Base-by-base conservation (phyloP, 2,329 filamentous ascomycete genomes). In the Metarhizium sp. region DNA sequence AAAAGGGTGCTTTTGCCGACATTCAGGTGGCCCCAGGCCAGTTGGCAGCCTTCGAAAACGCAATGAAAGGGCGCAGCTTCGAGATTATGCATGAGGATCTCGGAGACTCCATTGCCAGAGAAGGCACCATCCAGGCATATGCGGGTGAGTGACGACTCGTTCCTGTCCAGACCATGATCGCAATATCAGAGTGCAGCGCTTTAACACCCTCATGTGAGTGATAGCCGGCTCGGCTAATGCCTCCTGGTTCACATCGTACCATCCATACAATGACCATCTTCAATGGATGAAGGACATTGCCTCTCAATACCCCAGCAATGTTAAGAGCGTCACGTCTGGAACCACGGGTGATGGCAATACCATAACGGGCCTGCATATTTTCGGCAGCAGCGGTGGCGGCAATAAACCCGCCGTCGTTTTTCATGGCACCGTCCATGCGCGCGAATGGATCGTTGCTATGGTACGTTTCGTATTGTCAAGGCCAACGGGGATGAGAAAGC, bases 321-420 rank as follows among this genome's bases (percentile, higher is more conserved):
- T 79, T 0, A 72, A 77, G 56, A 66, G 80, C n/a, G 71, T 82
- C 40, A 72, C 68, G 6, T 69, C 74, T 2, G 80, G 80, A 3
- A 71, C 64, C 30, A 79, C 78, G 0, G 66, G 70, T 38, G 65
- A 78, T 52, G 76, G 76, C 2, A 71, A 75, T 43, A 59, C 68
- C 55, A 90, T 92, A 54, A 78, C 80, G 11, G 88, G 85, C 0
- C 69, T 84, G 46, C 80, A 82, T 58, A 70, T 84, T 53, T 83
- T 73, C 67, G 80, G 80, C 2, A 69, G 63, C 52, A 63, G 63
- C 1, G 72, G 73, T 1, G 71, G 70, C 52, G 74, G 75, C 34
- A 66, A 61, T 32, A 78, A 78, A 58, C 78, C 78, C 1, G 80
- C 78, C 18, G 66, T 82, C 47, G 71, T 84, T 47, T 76, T 78